A percentile compares a stretch with the other conserved stretches of the same genome.
Evolutionary conservation across 1,139 yeast species (phyloP).

Genomic region (Taiozyma onychis): DNA sequence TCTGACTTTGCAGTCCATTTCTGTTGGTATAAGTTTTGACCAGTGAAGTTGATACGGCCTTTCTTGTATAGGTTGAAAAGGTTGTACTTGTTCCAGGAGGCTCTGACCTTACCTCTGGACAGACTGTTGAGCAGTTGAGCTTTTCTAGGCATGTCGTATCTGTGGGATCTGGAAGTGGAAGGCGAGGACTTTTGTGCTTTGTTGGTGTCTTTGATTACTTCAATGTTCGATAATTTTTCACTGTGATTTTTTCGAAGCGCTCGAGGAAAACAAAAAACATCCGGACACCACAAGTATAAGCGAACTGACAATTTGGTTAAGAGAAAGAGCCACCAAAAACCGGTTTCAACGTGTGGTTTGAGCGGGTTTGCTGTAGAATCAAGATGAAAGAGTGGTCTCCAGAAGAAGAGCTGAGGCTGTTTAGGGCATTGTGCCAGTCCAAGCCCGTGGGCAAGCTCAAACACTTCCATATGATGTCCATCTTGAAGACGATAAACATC

Average conservation of each 20-base stretch:
- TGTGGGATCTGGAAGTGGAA: not conserved
- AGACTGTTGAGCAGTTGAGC: slow-evolving; percentile 52
- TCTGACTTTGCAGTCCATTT: slow-evolving; percentile 90
- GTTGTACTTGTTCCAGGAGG: slow-evolving; percentile 90
- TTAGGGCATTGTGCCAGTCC: slow-evolving; percentile 59
- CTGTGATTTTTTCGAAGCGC: not conserved
- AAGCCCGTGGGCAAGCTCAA: slow-evolving; percentile 56
- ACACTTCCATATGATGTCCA: slow-evolving; percentile 51
- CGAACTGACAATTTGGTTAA: not conserved
- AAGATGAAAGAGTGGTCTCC: slow-evolving; percentile 38
- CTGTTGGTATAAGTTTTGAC: slow-evolving; percentile 75
- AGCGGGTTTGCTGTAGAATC: not conserved
- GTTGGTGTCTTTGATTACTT: not conserved
- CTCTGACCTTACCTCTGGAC: slow-evolving; percentile 71
- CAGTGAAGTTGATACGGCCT: slow-evolving; percentile 44
- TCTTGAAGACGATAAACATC: slow-evolving; percentile 46
- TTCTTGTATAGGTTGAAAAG: slow-evolving; percentile 81
- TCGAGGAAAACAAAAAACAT: slow-evolving; percentile 1
- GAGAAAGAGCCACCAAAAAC: not conserved
- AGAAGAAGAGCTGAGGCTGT: slow-evolving; percentile 62
- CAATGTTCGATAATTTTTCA: not conserved
- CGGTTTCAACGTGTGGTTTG: not conserved
- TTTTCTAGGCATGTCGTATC: slow-evolving; percentile 51
- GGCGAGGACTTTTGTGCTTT: not conserved
- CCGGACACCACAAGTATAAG: slow-evolving; percentile 1